A percentile compares a stretch with the other conserved stretches of the same genome.
Conservation (phyloP, 2,329 filamentous ascomycete genomes). For the Leptographium lundbergii region DNA sequence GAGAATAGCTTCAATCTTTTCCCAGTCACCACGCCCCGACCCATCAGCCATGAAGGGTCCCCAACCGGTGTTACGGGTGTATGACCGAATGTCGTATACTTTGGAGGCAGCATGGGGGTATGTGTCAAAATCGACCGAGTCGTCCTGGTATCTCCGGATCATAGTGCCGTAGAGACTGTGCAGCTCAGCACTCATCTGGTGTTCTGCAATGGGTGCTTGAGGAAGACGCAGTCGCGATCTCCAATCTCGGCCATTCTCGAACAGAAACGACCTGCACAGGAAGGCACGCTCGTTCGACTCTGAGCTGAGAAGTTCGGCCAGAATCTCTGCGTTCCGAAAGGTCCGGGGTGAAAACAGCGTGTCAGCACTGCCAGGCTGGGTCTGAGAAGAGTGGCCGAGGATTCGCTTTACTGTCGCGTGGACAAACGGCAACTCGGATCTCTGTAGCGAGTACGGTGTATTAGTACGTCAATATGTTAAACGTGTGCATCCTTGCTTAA, state of each 20-base stretch:
- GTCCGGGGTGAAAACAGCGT: slow-evolving; percentile 18
- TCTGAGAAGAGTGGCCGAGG: slow-evolving; percentile 29
- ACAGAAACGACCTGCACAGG: slow-evolving; percentile 52
- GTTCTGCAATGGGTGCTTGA: slow-evolving; percentile 25
- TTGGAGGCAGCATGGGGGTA: slow-evolving; percentile 53
- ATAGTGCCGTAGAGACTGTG: slow-evolving; percentile 58
- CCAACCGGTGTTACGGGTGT: slow-evolving; percentile 50
- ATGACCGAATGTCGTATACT: slow-evolving; percentile 63
- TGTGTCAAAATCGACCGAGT: slow-evolving; percentile 15
- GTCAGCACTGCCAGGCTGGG: slow-evolving; percentile 16
- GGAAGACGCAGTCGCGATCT: slow-evolving; percentile 4
- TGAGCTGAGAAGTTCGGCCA: slow-evolving; percentile 30
- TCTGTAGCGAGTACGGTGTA: slow-evolving; percentile 16
- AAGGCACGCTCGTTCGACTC: slow-evolving; percentile 44
- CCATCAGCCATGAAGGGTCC: slow-evolving; percentile 59
- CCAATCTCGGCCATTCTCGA: slow-evolving; percentile 21
- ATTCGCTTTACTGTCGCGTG: slow-evolving; percentile 31
- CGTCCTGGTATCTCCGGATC: slow-evolving; percentile 19
- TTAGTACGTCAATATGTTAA: not conserved
- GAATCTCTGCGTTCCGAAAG: slow-evolving; percentile 35
- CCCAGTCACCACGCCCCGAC: slow-evolving; percentile 57
- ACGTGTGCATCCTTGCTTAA: too few species aligned
- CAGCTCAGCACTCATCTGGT: slow-evolving; percentile 57
- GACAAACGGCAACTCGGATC: slow-evolving; percentile 34
- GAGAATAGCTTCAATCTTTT: slow-evolving; percentile 61